These are phyloP conservation scores for Taphrina pruni DNA, from an alignment of 1,139 yeast species.

Conservation along the genomic window DNA sequence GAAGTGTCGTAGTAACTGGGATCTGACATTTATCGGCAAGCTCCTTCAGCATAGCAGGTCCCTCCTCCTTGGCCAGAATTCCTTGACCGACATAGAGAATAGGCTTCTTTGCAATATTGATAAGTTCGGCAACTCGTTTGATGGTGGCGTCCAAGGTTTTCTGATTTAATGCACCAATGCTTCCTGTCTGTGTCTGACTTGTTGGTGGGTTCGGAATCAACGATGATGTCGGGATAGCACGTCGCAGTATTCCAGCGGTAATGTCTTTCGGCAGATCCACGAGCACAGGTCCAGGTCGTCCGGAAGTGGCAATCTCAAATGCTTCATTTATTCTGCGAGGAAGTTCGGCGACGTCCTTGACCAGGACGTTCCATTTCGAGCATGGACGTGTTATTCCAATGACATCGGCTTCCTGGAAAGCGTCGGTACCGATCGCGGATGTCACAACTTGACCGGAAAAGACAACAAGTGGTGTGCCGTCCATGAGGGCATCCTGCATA, in stretches of 20 bases:
- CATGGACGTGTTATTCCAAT: slow-evolving; percentile 96
- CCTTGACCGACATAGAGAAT: slow-evolving; percentile 93
- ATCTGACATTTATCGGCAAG: slow-evolving; percentile 87
- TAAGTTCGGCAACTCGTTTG: slow-evolving; percentile 73
- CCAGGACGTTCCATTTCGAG: slow-evolving; percentile 99
- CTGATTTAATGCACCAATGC: slow-evolving; percentile 47
- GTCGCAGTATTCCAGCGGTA: slow-evolving; percentile 85
- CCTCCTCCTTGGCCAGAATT: slow-evolving; percentile 76
- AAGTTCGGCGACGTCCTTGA: slow-evolving; percentile 87
- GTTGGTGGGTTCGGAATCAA: slow-evolving; percentile 82
- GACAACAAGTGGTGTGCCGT: slow-evolving; percentile 97
- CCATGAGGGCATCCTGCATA: slow-evolving; percentile 95
- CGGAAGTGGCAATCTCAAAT: slow-evolving; percentile 91
- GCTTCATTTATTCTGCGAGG: slow-evolving; percentile 97
- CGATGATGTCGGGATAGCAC: slow-evolving; percentile 83
- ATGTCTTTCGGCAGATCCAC: slow-evolving; percentile 98
- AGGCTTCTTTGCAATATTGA: slow-evolving; percentile 85
- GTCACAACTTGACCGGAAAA: slow-evolving; percentile 98
- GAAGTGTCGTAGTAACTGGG: slow-evolving; percentile 94
- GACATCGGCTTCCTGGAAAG: slow-evolving; percentile 98
- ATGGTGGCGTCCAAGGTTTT: slow-evolving; percentile 80
- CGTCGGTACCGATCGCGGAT: slow-evolving; percentile 93
- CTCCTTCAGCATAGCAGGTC: slow-evolving; percentile 79
- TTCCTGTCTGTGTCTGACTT: slow-evolving; percentile 53
- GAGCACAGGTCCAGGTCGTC: slow-evolving; percentile 97